These are phyloP conservation scores for Fusarium algeriense DNA, from an alignment of 2,329 filamentous ascomycete species.

Conservation along the genomic window DNA sequence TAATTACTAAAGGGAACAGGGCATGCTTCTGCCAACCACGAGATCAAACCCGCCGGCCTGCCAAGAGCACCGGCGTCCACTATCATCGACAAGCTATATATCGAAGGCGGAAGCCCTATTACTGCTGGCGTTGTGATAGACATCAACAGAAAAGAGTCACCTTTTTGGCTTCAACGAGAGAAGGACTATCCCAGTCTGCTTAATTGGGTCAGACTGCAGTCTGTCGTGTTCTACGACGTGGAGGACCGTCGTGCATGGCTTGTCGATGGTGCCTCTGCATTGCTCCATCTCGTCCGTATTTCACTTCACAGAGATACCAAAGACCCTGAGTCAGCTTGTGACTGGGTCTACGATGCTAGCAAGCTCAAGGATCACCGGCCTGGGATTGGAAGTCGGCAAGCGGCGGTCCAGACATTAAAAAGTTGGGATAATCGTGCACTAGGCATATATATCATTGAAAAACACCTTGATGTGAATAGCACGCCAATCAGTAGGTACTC, in stretches of 20 bases:
- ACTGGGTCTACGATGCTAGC: conserved; percentile 20
- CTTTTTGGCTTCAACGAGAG: conserved; percentile 23
- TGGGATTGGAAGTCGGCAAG: background rate
- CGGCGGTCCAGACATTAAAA: conserved; percentile 14
- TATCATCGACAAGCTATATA: conserved; percentile 16
- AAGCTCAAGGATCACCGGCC: conserved; percentile 12
- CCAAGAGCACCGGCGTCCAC: background rate
- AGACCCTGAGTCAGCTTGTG: conserved; percentile 23
- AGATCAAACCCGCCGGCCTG: background rate
- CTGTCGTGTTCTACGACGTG: conserved; percentile 17
- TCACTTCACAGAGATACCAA: conserved; percentile 10
- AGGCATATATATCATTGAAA: background rate
- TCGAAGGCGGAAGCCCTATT: conserved; percentile 11
- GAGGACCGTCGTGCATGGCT: conserved; percentile 18
- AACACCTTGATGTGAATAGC: background rate
- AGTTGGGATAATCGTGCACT: conserved; percentile 13
- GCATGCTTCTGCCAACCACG: background rate
- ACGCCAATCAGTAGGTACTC: background rate
- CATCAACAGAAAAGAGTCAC: conserved; percentile 19
- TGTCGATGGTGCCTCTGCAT: conserved; percentile 22
- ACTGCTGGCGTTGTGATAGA: conserved; percentile 8
- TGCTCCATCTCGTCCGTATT: conserved; percentile 28
- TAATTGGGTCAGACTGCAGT: conserved; percentile 19
- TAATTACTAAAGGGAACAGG: background rate
- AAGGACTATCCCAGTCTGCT: conserved; percentile 24